These are phyloP conservation scores for Diaporthe amygdali DNA, from an alignment of 2,329 filamentous ascomycete genomes.

Conservation along the genomic window DNA sequence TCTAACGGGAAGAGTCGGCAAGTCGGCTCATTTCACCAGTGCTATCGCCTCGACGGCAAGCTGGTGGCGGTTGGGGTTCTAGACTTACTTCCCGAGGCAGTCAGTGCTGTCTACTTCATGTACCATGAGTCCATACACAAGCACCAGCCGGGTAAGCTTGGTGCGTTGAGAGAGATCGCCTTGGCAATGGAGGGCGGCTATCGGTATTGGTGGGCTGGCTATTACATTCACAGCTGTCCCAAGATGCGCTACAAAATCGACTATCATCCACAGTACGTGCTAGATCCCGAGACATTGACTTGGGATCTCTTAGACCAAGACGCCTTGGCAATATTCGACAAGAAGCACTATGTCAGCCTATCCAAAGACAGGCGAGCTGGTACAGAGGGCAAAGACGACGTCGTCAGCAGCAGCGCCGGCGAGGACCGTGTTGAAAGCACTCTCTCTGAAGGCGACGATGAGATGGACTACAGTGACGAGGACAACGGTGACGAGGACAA, in stretches of 20 bases:
- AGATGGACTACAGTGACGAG: constrained; percentile 21
- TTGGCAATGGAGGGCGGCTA: constrained; percentile 74
- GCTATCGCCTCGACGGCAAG: constrained; percentile 77
- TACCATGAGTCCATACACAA: constrained; percentile 77
- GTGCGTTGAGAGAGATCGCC: constrained; percentile 74
- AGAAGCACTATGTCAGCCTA: constrained; percentile 61
- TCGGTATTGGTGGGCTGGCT: constrained; percentile 79
- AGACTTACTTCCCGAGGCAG: constrained; percentile 76
- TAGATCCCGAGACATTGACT: constrained; percentile 69
- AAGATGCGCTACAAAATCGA: constrained; percentile 90
- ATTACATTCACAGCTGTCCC: constrained; percentile 79
- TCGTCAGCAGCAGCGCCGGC: background rate
- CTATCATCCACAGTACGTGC: constrained; percentile 74
- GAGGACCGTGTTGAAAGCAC: constrained; percentile 32
- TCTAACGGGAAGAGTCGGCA: constrained; percentile 56
- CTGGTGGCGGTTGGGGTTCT: constrained; percentile 79
- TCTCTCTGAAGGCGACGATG: constrained; percentile 28
- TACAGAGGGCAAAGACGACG: constrained; percentile 32
- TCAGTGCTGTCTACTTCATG: constrained; percentile 84
- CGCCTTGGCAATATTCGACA: constrained; percentile 55
- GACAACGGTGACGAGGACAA: constrained; percentile 30
- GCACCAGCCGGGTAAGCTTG: constrained; percentile 76
- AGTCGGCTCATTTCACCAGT: constrained; percentile 81
- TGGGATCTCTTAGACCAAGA: constrained; percentile 66
- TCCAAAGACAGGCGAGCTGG: constrained; percentile 35